A percentile compares a stretch with the other conserved stretches of the same genome.
phyloP scores from a whole-genome alignment of 2,329 filamentous ascomycete genomes.

The Pestalotiopsis sp. region DNA sequence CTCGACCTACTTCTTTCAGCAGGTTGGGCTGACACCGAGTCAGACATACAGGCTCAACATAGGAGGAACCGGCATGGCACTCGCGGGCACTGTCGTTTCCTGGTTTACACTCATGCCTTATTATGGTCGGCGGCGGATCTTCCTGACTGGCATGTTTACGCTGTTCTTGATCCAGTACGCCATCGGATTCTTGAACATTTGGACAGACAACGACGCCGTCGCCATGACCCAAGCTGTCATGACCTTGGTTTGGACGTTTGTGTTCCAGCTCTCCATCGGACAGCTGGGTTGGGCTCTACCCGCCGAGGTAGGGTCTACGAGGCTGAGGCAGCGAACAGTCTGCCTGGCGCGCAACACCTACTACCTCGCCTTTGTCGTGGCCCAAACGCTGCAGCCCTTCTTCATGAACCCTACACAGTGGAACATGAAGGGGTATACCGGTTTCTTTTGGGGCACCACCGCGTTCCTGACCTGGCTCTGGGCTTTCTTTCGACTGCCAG shows the following conservation, averaged over 20 bases:
- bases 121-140: constrained; percentile 16
- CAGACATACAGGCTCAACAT: constrained; percentile 18
- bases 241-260: constrained; percentile 11
- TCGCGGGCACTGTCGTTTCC: constrained; percentile 12
- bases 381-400: constrained; percentile 11
- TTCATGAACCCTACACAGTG: constrained; percentile 36
- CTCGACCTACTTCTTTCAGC: constrained; percentile 32
- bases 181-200: constrained; percentile 15
- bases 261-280: constrained; percentile 13
- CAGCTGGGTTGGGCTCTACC: constrained; percentile 11
- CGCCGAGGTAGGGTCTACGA: constrained; percentile 8
- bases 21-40: constrained; percentile 23
- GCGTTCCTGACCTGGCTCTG: constrained; percentile 49
- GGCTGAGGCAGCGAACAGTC: constrained; percentile 9
- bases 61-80: constrained; percentile 10
- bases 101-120: constrained; percentile 18
- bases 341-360: constrained; percentile 11
- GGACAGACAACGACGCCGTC: constrained; percentile 4
- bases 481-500: constrained; percentile 54
- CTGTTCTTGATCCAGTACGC: constrained; percentile 15
- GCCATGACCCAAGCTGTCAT: constrained; percentile 12
- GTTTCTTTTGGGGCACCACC: constrained; percentile 45
- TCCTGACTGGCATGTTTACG: constrained; percentile 15
- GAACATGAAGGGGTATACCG: constrained; percentile 45
- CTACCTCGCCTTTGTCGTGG: constrained; percentile 12